Conservation (phyloP, 305 asterid species). For the Stenogyne calaminthoides region DNA sequence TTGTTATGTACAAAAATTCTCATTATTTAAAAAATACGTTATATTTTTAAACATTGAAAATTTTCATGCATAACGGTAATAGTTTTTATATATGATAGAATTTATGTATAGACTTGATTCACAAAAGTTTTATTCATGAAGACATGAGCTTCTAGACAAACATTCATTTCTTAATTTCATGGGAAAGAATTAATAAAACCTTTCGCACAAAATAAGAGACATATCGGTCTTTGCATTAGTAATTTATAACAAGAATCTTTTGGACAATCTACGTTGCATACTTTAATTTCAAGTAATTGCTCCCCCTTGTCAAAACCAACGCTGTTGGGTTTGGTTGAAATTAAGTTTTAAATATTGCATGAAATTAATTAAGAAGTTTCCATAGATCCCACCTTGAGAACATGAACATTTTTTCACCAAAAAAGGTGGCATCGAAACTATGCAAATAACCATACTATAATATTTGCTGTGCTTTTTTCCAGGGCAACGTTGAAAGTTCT, state of each 20-base stretch:
- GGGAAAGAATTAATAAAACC: background rate
- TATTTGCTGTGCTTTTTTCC: background rate
- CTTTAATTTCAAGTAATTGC: background rate
- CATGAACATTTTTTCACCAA: background rate
- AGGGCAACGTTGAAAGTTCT: background rate
- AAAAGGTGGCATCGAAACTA: background rate
- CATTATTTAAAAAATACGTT: too few species aligned
- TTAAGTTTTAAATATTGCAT: background rate
- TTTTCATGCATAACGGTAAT: too few species aligned
- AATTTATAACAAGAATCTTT: background rate
- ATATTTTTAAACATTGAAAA: too few species aligned
- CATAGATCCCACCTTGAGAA: background rate
- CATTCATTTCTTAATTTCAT: background rate
- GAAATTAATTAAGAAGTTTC: background rate
- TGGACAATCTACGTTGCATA: background rate
- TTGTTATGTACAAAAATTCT: too few species aligned
- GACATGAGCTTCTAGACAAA: background rate
- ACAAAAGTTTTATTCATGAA: too few species aligned
- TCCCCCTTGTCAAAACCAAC: background rate
- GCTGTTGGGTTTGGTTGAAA: background rate
- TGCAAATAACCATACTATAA: background rate
- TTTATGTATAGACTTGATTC: too few species aligned
- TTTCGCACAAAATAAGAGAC: background rate
- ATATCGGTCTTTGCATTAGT: background rate
- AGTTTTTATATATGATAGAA: too few species aligned